Evolutionary conservation across 257 asterid genomes (phyloP).

Genomic region (Forsythia viridissima): DNA sequence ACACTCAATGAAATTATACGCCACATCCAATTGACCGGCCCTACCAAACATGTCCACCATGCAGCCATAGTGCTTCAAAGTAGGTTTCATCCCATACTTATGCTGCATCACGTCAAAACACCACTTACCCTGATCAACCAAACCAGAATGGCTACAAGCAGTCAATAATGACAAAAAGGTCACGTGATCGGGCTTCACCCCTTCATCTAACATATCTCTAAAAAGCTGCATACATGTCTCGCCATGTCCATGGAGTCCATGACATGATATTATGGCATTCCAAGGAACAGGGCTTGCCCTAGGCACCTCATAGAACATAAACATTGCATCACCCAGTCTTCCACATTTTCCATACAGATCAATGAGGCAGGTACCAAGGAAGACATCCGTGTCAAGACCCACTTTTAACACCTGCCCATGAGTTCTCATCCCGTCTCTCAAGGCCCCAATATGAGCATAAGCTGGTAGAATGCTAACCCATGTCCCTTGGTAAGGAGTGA

Average conservation of each 20-base stretch:
- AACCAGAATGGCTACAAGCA: constrained; percentile 39
- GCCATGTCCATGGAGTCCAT: constrained; percentile 35
- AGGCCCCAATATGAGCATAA: constrained; percentile 11
- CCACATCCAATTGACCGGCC: constrained; percentile 29
- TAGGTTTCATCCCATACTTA: constrained; percentile 24
- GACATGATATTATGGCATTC: constrained; percentile 32
- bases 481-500: background rate
- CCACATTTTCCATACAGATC: constrained; percentile 39
- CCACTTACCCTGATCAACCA: constrained; percentile 27
- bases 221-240: constrained; percentile 25
- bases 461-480: constrained; percentile 3
- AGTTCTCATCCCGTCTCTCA: constrained; percentile 35
- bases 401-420: constrained; percentile 26
- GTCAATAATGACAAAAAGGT: constrained; percentile 31
- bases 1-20: constrained; percentile 22
- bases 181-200: constrained; percentile 25
- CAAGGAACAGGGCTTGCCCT: constrained; percentile 30
- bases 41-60: constrained; percentile 34
- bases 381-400: constrained; percentile 17
- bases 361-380: constrained; percentile 23
- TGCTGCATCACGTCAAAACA: constrained; percentile 19
- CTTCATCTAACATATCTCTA: constrained; percentile 21
- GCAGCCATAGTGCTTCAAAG: constrained; percentile 36
- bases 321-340: constrained; percentile 18
- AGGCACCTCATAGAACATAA: constrained; percentile 25